Percentiles rank a stretch among this genome's conserved stretches.
Conservation (phyloP, 129 eudicot genomes). For the Lactuca sativa region DNA sequence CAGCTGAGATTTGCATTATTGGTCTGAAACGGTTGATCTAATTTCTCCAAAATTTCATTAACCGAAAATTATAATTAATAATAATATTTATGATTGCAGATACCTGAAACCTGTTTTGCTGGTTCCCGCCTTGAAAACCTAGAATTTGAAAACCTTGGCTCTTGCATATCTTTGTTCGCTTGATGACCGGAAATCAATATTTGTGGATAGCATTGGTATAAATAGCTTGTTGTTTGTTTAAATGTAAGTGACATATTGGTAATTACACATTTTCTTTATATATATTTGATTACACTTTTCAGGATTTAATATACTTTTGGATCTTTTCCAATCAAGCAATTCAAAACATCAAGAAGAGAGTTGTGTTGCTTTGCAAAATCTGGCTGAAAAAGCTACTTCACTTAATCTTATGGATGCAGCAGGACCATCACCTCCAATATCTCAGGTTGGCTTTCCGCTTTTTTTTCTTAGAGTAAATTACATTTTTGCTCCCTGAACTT, state of each 20-base stretch:
- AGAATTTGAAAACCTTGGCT: slow-evolving; percentile 68
- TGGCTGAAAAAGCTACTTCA: slow-evolving; percentile 68
- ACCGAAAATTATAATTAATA: background rate
- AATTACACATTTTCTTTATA: slow-evolving; percentile 4
- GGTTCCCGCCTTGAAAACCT: slow-evolving; percentile 60
- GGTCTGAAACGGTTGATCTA: slow-evolving; percentile 35
- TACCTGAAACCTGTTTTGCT: slow-evolving; percentile 51
- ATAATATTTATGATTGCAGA: slow-evolving; percentile 31
- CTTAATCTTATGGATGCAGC: slow-evolving; percentile 74
- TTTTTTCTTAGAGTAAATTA: background rate
- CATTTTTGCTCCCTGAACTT: background rate
- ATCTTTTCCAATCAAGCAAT: slow-evolving; percentile 58
- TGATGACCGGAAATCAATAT: slow-evolving; percentile 62
- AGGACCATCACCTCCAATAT: slow-evolving; percentile 85
- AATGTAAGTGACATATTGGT: background rate
- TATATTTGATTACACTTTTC: slow-evolving; percentile 7
- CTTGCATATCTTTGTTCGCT: slow-evolving; percentile 92
- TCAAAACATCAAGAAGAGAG: slow-evolving; percentile 60
- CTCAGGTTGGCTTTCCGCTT: slow-evolving; percentile 48
- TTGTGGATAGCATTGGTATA: slow-evolving; percentile 70
- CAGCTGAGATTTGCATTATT: slow-evolving; percentile 38
- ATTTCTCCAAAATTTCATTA: background rate
- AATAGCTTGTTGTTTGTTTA: background rate
- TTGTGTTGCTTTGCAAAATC: slow-evolving; percentile 64
- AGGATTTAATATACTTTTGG: slow-evolving; percentile 79